Evolutionary conservation across 805 yeast genomes (phyloP).

Genomic region (Pichia sporocuriosa): DNA sequence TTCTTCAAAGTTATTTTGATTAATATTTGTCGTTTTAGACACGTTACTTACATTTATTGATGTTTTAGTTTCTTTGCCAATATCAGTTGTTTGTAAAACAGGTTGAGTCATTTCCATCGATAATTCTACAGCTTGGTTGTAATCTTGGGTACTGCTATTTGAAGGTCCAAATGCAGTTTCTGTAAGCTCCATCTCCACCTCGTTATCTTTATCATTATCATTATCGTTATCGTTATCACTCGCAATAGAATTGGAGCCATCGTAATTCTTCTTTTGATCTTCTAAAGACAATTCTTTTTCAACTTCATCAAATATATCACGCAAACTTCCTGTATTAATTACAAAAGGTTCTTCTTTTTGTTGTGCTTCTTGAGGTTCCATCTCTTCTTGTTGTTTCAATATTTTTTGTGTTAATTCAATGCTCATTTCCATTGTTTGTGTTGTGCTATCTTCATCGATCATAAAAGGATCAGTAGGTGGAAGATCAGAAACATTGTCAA

Average conservation of each 20-base stretch:
- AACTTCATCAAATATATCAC: slow-evolving; percentile 12
- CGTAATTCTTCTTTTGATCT: neutral
- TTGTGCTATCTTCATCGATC: slow-evolving; percentile 19
- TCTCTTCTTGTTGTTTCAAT: slow-evolving; percentile 12
- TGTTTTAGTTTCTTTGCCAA: too few relatives aligned
- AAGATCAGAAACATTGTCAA: neutral
- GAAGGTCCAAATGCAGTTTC: neutral
- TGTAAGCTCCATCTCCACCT: slow-evolving; percentile 8
- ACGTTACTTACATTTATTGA: too few relatives aligned
- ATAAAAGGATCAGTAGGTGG: slow-evolving; percentile 7
- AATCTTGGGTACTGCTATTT: neutral
- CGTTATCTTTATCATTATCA: neutral
- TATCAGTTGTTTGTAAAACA: neutral
- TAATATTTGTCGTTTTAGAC: neutral
- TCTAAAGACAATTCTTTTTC: slow-evolving; percentile 1
- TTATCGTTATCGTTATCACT: neutral
- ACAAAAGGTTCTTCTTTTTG: neutral
- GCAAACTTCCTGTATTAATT: slow-evolving; percentile 5
- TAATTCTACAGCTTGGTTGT: neutral
- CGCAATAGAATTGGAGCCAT: too few relatives aligned
- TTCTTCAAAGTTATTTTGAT: neutral
- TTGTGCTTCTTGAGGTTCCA: slow-evolving; percentile 6
- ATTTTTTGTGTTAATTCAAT: slow-evolving; percentile 22
- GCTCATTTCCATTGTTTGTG: slow-evolving; percentile 26
- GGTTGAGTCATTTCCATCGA: slow-evolving; percentile 18